Base-by-base conservation (phyloP, 1,139 yeast species). In the Kurtzmaniella quercitrusa region DNA sequence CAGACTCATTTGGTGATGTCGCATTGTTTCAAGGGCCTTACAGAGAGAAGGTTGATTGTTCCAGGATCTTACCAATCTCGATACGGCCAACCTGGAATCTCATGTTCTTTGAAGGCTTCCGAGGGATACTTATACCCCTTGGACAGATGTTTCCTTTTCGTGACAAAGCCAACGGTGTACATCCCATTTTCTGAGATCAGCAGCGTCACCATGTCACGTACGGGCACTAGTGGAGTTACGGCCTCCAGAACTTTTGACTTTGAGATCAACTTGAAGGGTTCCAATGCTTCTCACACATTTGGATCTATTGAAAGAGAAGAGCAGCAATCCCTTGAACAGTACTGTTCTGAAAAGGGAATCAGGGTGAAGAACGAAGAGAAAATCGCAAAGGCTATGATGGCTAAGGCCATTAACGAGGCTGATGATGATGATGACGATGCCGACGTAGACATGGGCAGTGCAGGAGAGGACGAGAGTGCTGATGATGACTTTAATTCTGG, bases 91-190 rank as follows among this genome's bases (percentile, higher is more conserved):
- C 87, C 95, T 10, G 97, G 95, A 10, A 83, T 93, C 40, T 76
- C 90, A 17, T 91, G 98, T 68, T 88, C 97, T 14, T 79, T 89
- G 54, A 93, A 91, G 65, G 98, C 98, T 0, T 86, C 89, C 43
- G 98, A 93, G 68, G 98, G 98, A 34, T 86, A 89, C 55, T 69
- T 93, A 48, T 93, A 87, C 63, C 91, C 95, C 16, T 75, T 93
- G 49, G 98, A 94, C 53, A 86, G 89, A 65, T 88, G 96, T 46
- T 82, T 93, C 60, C 70, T 93, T 52, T 93, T 93, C 61, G 85
- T 93, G 38, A 91, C 97, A 27, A 94, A 94, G 62, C 97, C 98
- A 41, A 90, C 98, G 0, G 80, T 93, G 38, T 87, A 88, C 62
- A 87, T 93, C 51, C 96, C 98, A 44, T 85, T 82, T 62, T 72